Evolutionary conservation across 805 yeast genomes (phyloP).

Genomic region (Candida ortonii): DNA sequence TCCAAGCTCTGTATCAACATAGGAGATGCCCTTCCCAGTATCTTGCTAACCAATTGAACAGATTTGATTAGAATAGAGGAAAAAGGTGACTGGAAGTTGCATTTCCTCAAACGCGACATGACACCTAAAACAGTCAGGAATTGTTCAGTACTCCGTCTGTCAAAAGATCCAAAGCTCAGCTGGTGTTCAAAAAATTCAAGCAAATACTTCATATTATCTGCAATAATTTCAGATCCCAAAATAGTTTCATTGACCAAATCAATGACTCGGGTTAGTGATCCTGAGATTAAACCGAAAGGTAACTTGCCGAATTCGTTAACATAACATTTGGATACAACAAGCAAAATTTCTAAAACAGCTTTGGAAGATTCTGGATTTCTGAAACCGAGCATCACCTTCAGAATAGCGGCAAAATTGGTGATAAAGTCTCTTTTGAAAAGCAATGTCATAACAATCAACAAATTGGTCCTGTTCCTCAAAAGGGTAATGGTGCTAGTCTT

Average conservation of each 20-base stretch:
- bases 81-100: slow-evolving; percentile 9
- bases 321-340: slow-evolving; percentile 14
- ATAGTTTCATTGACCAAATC: slow-evolving; percentile 14
- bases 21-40: slow-evolving; percentile 3
- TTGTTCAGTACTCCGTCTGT: slow-evolving; percentile 8
- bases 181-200: slow-evolving; percentile 8
- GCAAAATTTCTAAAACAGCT: slow-evolving; percentile 13
- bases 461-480: slow-evolving; percentile 30
- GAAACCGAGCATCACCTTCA: slow-evolving; percentile 17
- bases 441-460: slow-evolving; percentile 29
- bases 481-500: slow-evolving; percentile 23
- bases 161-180: slow-evolving; percentile 5
- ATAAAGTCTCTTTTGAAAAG: slow-evolving; percentile 30
- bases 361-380: slow-evolving; percentile 11
- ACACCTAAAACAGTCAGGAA: slow-evolving; percentile 13
- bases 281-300: slow-evolving; percentile 20
- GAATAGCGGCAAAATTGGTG: slow-evolving; percentile 21
- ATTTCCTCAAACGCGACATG: slow-evolving; percentile 14
- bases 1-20: not conserved
- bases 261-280: slow-evolving; percentile 16
- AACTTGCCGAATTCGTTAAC: slow-evolving; percentile 11
- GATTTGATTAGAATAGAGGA: slow-evolving; percentile 8
- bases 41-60: slow-evolving; percentile 5
- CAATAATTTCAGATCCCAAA: slow-evolving; percentile 4
- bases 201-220: slow-evolving; percentile 15